phyloP scores from a whole-genome alignment of 805 yeast species.

The Ogataea degrootiae region DNA sequence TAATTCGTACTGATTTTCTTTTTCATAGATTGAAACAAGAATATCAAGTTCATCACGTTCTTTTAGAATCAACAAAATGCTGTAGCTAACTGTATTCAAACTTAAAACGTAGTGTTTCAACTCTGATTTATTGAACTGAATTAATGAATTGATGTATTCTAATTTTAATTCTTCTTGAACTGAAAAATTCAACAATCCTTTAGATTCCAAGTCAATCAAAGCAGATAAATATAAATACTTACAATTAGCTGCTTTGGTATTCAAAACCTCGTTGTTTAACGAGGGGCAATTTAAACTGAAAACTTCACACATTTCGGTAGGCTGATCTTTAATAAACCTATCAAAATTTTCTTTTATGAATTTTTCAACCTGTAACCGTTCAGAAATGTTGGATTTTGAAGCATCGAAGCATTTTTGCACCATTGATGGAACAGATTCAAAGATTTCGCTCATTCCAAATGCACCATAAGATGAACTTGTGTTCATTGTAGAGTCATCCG shows the following conservation, averaged over 20 bases:
- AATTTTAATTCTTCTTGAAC: slow-evolving; percentile 12
- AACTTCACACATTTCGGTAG: slow-evolving; percentile 32
- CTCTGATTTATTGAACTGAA: slow-evolving; percentile 16
- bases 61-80: slow-evolving; percentile 20
- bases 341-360: slow-evolving; percentile 28
- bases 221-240: slow-evolving; percentile 31
- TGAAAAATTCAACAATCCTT: slow-evolving; percentile 7
- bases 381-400: slow-evolving; percentile 9
- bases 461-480: slow-evolving; percentile 1
- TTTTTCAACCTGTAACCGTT: slow-evolving; percentile 20
- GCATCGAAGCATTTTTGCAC: slow-evolving; percentile 22
- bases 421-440: slow-evolving; percentile 28
- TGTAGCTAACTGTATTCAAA: slow-evolving; percentile 10
- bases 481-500: background rate
- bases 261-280: slow-evolving; percentile 35
- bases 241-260: slow-evolving; percentile 21
- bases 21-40: slow-evolving; percentile 29
- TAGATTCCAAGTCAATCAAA: slow-evolving; percentile 24
- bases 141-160: slow-evolving; percentile 26
- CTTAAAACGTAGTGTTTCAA: slow-evolving; percentile 16
- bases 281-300: slow-evolving; percentile 34
- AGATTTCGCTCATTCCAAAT: slow-evolving; percentile 16
- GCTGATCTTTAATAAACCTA: slow-evolving; percentile 27
- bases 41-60: slow-evolving; percentile 26
- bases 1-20: slow-evolving; percentile 20